Evolutionary conservation across 495 filamentous ascomycete genomes (phyloP), one percentile per base, ranked within the genome.

Genomic region (Xylaria acuta): DNA sequence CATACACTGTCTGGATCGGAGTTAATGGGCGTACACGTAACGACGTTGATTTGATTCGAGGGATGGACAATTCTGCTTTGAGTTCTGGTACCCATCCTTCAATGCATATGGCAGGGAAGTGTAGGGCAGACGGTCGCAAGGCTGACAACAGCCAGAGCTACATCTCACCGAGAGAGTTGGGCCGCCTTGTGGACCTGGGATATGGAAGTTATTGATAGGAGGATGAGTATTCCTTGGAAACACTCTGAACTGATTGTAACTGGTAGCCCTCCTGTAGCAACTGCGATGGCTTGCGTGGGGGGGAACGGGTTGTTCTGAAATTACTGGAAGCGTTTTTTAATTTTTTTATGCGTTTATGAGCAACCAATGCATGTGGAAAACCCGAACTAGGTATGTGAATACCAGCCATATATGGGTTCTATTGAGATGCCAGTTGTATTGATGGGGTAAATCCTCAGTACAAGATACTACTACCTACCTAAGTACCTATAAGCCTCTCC

Each of bases 21-120:
- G 59, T 71, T 64, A 32, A 49, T 3, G 45, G 69, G 69, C 34
- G 69, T 40, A 64, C 41, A 56, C 20, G 43, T 20, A 34, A 38
- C n/a, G 11, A 38, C 43, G 16, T 47, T 64, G 69, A 34, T 30
- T 53, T 18, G 20, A 34, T 54, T 63, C 5, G 58, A 64, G n/a
- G 59, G 45, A 45, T 18, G 41, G 30, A 8, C 32, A 40, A 40
- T 53, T 53, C 43, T 20, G 43, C 25, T 36, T 38, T 12, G 43
- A 64, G 25, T 18, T 38, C 67, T 38, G 11, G 36, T 49, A 60
- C 43, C 16, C 30, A 38, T 25, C 18, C 14, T 45, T 41, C n/a
- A 22, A 64, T 32, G 38, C 16, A 2, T 3, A 66, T 14, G 30
- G 25, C 0, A 51, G 1, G 43, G 63, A 36, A 65, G 12, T 18